Base-by-base conservation (phyloP, 1,284 basidiomycete species). In the Cerrena zonata region DNA sequence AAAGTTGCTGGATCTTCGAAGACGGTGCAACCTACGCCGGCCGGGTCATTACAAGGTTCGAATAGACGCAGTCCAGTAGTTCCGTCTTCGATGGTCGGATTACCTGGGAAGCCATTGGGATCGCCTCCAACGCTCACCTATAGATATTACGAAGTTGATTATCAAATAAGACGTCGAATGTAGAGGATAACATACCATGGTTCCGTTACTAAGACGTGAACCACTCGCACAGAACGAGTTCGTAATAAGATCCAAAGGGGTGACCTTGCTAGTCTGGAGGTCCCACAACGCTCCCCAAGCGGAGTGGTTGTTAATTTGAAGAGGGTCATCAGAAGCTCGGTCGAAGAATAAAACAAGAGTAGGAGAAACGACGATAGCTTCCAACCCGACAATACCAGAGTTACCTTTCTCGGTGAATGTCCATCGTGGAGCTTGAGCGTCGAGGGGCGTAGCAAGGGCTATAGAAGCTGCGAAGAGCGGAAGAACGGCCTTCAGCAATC, bases 181-280 rank as follows among this genome's bases (percentile, higher is more conserved):
- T 10, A 23, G 5, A 13, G 41, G 19, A 43, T 45, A 30, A 37
- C 61, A 42, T 51, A 73, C 72, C 72, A 75, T 73, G n/a, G 72
- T 72, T 11, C 75, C 75, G 49, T 79, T 79, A 40, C 71, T 72
- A 44, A 79, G 62, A 56, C 76, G 69, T 2, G 63, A 67, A 4
- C 77, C 77, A 18, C 72, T 73, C 0, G 76, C 77, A 56, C 78
- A 80, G 64, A 79, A 80, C 2, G 71, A 70, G 62, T 80, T 74
- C 1, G 76, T 72, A 15, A 70, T 48, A 37, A 77, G 63, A 36
- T 74, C 61, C 36, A 80, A 57, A 0, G 77, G 61, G 3, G 61
- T 64, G 5, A 70, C 70, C 1, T 65, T 69, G 52, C 69, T 67
- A 3, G 71, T 69, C 56, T 73, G 61, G 22, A 75, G 62, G 59